Conservation (phyloP, 1,139 yeast species). For the Taphrina pruni region DNA sequence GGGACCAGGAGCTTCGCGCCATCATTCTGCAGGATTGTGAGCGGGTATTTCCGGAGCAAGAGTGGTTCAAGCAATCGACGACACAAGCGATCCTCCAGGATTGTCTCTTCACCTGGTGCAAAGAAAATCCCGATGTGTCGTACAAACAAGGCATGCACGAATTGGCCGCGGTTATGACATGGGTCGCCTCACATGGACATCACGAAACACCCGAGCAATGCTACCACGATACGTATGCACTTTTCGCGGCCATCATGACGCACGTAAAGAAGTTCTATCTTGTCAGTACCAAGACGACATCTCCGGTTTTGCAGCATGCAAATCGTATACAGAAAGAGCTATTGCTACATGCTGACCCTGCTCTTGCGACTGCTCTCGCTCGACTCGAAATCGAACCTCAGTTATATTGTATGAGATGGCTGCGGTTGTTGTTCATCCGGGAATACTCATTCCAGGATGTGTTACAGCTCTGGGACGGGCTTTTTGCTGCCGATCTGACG, state of each 20-base stretch:
- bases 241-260: constrained; percentile 52
- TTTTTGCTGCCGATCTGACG: constrained; percentile 51
- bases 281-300: constrained; percentile 48
- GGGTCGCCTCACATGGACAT: constrained; percentile 46
- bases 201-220: constrained; percentile 42
- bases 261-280: constrained; percentile 51
- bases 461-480: constrained; percentile 53
- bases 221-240: constrained; percentile 50
- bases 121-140: constrained; percentile 59
- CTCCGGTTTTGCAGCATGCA: constrained; percentile 6
- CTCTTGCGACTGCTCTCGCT: constrained; percentile 51
- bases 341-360: constrained; percentile 53
- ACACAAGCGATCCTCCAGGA: constrained; percentile 55
- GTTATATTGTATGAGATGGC: constrained; percentile 66
- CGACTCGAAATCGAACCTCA: constrained; percentile 62
- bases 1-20: constrained; percentile 48
- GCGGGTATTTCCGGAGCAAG: constrained; percentile 65
- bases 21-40: constrained; percentile 58
- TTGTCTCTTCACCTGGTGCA: constrained; percentile 61
- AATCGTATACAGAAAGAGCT: constrained; percentile 52
- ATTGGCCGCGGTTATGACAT: constrained; percentile 59
- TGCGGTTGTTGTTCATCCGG: constrained; percentile 60
- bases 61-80: constrained; percentile 53
- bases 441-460: constrained; percentile 55
- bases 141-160: constrained; percentile 72